Evolutionary conservation across 2,329 filamentous ascomycete genomes (phyloP).

Genomic region (Colletotrichum phormii): DNA sequence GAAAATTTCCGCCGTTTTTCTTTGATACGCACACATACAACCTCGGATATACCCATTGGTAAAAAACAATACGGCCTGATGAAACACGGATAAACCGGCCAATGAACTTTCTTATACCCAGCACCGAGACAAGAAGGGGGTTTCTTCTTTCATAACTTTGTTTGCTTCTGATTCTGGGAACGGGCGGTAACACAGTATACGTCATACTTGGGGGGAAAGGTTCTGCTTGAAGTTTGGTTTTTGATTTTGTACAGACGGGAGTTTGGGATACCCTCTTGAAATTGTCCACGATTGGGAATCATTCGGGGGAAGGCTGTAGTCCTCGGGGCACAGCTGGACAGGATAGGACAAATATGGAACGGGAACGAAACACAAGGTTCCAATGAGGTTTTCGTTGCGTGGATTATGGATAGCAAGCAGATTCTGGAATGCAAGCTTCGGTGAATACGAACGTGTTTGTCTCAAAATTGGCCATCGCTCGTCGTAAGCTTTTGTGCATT

Average conservation of each 20-base stretch:
- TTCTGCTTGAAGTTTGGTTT: neutral
- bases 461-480: no score
- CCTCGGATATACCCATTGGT: slow-evolving; percentile 20
- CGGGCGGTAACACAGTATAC: slow-evolving; percentile 30
- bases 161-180: neutral
- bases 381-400: no score
- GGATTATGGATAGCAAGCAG: neutral
- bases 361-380: neutral
- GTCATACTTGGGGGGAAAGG: neutral
- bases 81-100: slow-evolving; percentile 16
- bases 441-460: neutral
- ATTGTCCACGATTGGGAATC: neutral
- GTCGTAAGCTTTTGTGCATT: neutral
- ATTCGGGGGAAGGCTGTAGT: neutral
- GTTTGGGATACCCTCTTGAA: slow-evolving; percentile 11
- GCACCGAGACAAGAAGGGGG: neutral
- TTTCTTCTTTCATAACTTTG: neutral
- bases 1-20: no score
- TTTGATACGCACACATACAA: slow-evolving; percentile 18
- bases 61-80: slow-evolving; percentile 11
- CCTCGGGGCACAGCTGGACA: neutral
- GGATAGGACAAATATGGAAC: neutral
- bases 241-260: neutral
- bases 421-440: neutral
- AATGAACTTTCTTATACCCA: slow-evolving; percentile 9